Conservation (phyloP, 352 stramenopile species). For the Pythium sp. region DNA sequence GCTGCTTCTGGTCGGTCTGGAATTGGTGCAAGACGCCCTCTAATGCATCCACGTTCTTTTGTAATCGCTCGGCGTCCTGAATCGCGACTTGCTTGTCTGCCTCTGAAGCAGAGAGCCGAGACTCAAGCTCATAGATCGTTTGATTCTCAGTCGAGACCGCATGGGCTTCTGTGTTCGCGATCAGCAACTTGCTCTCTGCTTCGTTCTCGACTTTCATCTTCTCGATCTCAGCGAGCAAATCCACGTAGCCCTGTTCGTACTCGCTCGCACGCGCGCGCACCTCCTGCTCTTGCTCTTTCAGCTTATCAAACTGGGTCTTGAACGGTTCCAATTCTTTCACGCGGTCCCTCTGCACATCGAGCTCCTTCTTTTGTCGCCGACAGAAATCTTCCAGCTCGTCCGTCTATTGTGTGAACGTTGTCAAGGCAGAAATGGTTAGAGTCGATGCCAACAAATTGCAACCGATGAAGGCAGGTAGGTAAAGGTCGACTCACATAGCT, state of each 20-base stretch:
- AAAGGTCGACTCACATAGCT: slow-evolving; percentile 30
- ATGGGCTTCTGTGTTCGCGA: slow-evolving; percentile 48
- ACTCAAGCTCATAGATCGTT: slow-evolving; percentile 59
- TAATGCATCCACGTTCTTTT: slow-evolving; percentile 49
- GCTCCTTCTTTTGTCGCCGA: slow-evolving; percentile 31
- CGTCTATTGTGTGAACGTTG: slow-evolving; percentile 22
- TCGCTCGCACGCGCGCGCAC: slow-evolving; percentile 40
- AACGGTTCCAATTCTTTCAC: slow-evolving; percentile 29
- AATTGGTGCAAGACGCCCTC: slow-evolving; percentile 69
- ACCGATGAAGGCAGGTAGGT: not conserved
- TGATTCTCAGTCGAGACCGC: slow-evolving; percentile 51
- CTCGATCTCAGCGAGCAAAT: slow-evolving; percentile 49
- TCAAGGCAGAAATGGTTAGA: not conserved
- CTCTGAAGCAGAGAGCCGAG: slow-evolving; percentile 45
- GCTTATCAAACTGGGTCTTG: slow-evolving; percentile 27
- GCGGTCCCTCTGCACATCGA: slow-evolving; percentile 27
- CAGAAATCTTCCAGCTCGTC: slow-evolving; percentile 42
- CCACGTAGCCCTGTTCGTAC: slow-evolving; percentile 70
- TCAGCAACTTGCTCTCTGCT: slow-evolving; percentile 46
- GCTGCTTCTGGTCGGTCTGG: slow-evolving; percentile 52
- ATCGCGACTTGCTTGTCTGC: slow-evolving; percentile 59
- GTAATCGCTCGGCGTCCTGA: slow-evolving; percentile 54
- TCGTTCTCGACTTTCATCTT: slow-evolving; percentile 42
- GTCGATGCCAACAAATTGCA: not conserved
- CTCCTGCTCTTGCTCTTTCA: slow-evolving; percentile 42